phyloP scores from a whole-genome alignment of 495 filamentous ascomycete genomes.

The Articulospora tetracladia region DNA sequence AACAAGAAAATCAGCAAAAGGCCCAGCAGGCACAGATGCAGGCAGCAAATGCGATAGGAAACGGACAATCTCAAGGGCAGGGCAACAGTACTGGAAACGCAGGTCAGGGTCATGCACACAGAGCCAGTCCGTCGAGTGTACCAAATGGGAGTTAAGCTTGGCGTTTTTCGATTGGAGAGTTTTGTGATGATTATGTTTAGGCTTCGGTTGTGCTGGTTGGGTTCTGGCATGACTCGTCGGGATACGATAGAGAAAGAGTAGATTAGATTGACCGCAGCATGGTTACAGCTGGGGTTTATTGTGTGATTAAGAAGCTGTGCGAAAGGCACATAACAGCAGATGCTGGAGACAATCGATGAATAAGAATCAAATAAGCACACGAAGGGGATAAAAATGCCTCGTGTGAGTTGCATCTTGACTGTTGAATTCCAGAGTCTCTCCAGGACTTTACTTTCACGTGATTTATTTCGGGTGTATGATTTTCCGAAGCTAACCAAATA shows the following conservation, averaged over 20 bases:
- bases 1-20: conserved; percentile 43
- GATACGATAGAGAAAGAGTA: not conserved
- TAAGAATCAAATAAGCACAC: not conserved
- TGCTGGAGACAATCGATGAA: not conserved
- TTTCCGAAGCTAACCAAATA: too few relatives aligned
- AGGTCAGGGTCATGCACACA: conserved; percentile 19
- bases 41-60: conserved; percentile 1
- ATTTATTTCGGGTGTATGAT: too few relatives aligned
- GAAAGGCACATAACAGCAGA: not conserved
- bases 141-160: conserved; percentile 6
- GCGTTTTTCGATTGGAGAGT: not conserved
- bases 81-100: conserved; percentile 7
- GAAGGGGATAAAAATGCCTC: too few relatives aligned
- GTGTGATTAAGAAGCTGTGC: not conserved
- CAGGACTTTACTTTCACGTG: too few relatives aligned
- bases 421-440: too few relatives aligned
- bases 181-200: not conserved
- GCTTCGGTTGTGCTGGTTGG: not conserved
- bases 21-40: conserved; percentile 2
- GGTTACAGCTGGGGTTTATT: not conserved
- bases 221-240: not conserved
- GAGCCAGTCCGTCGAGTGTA: conserved; percentile 17
- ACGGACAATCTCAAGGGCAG: conserved; percentile 5
- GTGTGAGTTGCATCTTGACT: too few relatives aligned
- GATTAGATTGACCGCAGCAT: not conserved